These are phyloP conservation scores for Penicillium thymicola DNA, from an alignment of 2,329 filamentous ascomycete species.

Conservation along the genomic window DNA sequence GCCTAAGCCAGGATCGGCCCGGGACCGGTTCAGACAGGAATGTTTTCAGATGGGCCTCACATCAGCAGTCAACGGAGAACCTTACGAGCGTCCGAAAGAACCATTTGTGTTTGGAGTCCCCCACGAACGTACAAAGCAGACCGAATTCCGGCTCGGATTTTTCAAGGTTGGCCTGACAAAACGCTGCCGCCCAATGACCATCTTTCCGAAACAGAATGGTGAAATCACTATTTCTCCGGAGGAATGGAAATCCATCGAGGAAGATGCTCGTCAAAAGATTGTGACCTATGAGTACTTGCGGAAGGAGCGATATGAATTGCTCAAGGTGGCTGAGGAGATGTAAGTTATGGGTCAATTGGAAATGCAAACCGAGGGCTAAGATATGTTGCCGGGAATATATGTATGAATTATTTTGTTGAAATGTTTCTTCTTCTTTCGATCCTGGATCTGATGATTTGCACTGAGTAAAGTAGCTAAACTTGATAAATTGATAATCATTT, in stretches of 20 bases:
- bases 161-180: conserved; percentile 13
- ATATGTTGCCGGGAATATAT: background rate
- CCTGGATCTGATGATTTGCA: background rate
- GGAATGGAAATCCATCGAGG: conserved; percentile 15
- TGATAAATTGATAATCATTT: background rate
- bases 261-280: background rate
- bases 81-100: background rate
- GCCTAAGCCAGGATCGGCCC: background rate
- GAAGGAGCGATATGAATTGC: background rate
- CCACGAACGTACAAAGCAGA: background rate
- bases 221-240: conserved; percentile 12
- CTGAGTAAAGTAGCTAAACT: background rate
- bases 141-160: conserved; percentile 15
- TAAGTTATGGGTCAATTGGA: background rate
- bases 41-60: background rate
- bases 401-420: background rate
- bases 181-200: conserved; percentile 16
- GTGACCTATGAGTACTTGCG: background rate
- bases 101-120: background rate
- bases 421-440: background rate
- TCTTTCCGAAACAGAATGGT: conserved; percentile 18
- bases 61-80: background rate
- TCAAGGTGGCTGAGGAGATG: background rate
- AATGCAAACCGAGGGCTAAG: too few species aligned
- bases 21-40: background rate